phyloP scores from a whole-genome alignment of 2,329 filamentous ascomycete species.

The Macroventuria anomochaeta region DNA sequence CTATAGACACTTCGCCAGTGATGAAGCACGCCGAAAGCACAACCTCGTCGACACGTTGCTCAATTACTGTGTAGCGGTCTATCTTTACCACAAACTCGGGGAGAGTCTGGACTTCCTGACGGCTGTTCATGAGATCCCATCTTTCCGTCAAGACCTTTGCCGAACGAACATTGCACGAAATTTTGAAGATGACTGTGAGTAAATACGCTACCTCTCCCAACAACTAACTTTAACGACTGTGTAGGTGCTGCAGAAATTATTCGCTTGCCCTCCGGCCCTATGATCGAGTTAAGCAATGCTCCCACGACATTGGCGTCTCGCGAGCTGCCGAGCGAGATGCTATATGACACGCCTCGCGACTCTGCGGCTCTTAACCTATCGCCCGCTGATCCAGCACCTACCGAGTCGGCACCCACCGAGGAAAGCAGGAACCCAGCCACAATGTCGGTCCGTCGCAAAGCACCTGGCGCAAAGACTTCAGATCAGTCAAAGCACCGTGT shows the following conservation, averaged over 20 bases:
- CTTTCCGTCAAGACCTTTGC: conserved; percentile 52
- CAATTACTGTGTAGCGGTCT: conserved; percentile 53
- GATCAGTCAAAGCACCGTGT: conserved; percentile 5
- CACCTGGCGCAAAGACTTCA: background rate
- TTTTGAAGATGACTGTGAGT: conserved; percentile 53
- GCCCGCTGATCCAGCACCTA: background rate
- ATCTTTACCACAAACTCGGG: conserved; percentile 47
- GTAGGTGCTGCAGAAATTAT: conserved; percentile 17
- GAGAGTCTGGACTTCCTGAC: conserved; percentile 46
- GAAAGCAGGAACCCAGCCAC: background rate
- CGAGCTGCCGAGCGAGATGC: conserved; percentile 25
- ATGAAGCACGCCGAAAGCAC: conserved; percentile 31
- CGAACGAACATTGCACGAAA: conserved; percentile 46
- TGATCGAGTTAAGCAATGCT: background rate
- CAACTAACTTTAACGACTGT: background rate
- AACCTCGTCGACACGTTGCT: conserved; percentile 49
- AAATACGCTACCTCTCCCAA: background rate
- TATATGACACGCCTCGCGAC: conserved; percentile 19
- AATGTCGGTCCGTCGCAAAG: background rate
- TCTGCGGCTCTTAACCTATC: background rate
- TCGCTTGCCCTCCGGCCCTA: background rate
- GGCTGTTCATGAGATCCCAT: conserved; percentile 44
- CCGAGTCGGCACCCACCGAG: background rate
- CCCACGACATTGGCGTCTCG: conserved; percentile 14
- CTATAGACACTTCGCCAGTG: conserved; percentile 35